Evolutionary conservation across 768 basidiomycete genomes (phyloP).

Genomic region (Austroboletus eburneus): DNA sequence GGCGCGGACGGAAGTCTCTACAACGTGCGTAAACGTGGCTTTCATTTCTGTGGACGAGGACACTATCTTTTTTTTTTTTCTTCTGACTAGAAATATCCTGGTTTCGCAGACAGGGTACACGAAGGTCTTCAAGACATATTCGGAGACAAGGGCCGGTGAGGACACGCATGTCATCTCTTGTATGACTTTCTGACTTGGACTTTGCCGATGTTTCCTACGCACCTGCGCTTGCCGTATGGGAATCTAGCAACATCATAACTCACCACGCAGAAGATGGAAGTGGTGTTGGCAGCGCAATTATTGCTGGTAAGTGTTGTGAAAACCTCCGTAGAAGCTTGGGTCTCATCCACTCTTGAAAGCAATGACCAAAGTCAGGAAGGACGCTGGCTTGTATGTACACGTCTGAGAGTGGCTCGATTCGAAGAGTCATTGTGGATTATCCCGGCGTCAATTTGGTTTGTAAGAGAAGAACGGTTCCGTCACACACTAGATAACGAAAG

Average conservation of each 20-base stretch:
- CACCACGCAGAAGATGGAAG: constrained; percentile 51
- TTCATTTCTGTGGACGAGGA: neutral
- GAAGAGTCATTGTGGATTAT: neutral
- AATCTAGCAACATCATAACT: constrained; percentile 40
- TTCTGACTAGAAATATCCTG: constrained; percentile 91
- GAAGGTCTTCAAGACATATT: constrained; percentile 93
- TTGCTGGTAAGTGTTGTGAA: constrained; percentile 67
- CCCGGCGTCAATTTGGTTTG: neutral
- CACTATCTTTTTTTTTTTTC: neutral
- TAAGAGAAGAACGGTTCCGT: neutral
- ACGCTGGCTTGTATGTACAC: constrained; percentile 52
- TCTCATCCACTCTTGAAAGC: constrained; percentile 40
- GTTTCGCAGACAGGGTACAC: constrained; percentile 89
- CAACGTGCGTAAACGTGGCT: constrained; percentile 55
- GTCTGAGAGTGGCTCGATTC: constrained; percentile 32
- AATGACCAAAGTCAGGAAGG: constrained; percentile 84
- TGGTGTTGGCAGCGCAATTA: constrained; percentile 95
- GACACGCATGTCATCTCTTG: constrained; percentile 6
- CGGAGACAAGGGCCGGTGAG: constrained; percentile 90
- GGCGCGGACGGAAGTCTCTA: constrained; percentile 95
- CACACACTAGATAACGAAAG: constrained; percentile 6
- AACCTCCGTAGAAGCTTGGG: neutral
- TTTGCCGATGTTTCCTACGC: constrained; percentile 17
- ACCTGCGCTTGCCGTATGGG: constrained; percentile 66
- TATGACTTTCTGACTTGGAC: neutral